A percentile compares a stretch with the other conserved stretches of the same genome.
Evolutionary conservation across 2,329 filamentous ascomycete genomes (phyloP).

Genomic region (Aspergillus pseudoglaucus): DNA sequence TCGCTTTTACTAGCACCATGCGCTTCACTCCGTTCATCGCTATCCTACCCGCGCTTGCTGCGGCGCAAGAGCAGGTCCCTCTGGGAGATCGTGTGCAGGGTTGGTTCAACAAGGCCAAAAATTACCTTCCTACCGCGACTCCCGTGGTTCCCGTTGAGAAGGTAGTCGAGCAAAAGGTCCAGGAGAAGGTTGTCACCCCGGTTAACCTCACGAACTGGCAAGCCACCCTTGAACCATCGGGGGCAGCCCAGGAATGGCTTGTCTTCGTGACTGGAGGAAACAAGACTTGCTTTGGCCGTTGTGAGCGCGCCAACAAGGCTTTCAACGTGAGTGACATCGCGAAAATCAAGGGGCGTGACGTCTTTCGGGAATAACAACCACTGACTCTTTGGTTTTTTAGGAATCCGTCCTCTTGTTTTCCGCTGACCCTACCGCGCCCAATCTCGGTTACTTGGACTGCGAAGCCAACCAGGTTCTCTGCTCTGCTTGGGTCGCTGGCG

Average conservation of each 20-base stretch:
- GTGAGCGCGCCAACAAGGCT: slow-evolving; percentile 48
- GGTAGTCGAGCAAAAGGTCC: slow-evolving; percentile 43
- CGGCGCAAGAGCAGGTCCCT: slow-evolving; percentile 54
- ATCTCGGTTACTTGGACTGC: slow-evolving; percentile 54
- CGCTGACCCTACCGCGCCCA: slow-evolving; percentile 48
- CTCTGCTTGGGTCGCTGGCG: slow-evolving; percentile 52
- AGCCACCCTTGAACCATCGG: slow-evolving; percentile 41
- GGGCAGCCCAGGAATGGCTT: slow-evolving; percentile 49
- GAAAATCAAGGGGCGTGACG: not conserved
- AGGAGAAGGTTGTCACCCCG: slow-evolving; percentile 44
- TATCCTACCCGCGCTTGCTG: slow-evolving; percentile 45
- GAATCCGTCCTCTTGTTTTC: slow-evolving; percentile 49
- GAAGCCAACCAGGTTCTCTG: slow-evolving; percentile 54
- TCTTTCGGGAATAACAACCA: not conserved
- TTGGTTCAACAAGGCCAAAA: slow-evolving; percentile 49
- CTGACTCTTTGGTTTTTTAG: slow-evolving; percentile 24
- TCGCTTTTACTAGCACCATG: slow-evolving; percentile 37
- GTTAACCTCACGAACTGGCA: slow-evolving; percentile 55
- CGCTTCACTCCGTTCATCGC: slow-evolving; percentile 47
- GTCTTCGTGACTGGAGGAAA: slow-evolving; percentile 59
- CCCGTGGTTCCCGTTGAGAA: slow-evolving; percentile 30
- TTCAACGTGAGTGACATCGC: slow-evolving; percentile 37
- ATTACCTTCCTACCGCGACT: slow-evolving; percentile 47
- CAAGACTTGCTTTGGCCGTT: slow-evolving; percentile 57
- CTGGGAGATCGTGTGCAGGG: slow-evolving; percentile 40